phyloP scores from a whole-genome alignment of 2,329 filamentous ascomycete genomes.

The Aspergillus tubingensis region DNA sequence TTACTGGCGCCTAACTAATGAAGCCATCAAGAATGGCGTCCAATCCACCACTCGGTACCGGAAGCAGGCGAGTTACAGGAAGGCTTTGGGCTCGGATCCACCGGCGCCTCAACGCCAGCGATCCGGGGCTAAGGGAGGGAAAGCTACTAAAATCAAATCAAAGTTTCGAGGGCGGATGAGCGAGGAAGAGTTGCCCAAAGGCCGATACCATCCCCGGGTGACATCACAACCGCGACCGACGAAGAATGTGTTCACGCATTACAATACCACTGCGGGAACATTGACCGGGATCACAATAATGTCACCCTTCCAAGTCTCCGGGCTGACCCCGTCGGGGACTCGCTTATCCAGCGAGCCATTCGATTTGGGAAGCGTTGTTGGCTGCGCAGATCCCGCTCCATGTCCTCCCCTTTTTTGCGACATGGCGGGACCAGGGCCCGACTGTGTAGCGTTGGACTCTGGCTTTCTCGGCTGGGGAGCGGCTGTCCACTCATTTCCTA shows the following conservation, averaged over 20 bases:
- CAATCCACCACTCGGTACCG: slow-evolving; percentile 83
- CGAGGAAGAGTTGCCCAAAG: slow-evolving; percentile 28
- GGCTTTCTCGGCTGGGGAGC: slow-evolving; percentile 24
- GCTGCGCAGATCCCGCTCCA: slow-evolving; percentile 29
- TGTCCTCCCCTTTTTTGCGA: slow-evolving; percentile 32
- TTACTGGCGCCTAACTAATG: slow-evolving; percentile 74
- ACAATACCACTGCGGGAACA: slow-evolving; percentile 9
- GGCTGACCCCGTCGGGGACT: slow-evolving; percentile 18
- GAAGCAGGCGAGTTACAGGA: slow-evolving; percentile 49
- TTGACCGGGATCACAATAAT: slow-evolving; percentile 7
- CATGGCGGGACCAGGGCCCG: slow-evolving; percentile 22
- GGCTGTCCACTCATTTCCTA: slow-evolving; percentile 14
- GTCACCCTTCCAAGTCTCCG: slow-evolving; percentile 17
- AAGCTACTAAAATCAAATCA: slow-evolving; percentile 39
- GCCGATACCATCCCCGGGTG: slow-evolving; percentile 20
- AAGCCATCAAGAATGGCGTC: slow-evolving; percentile 68
- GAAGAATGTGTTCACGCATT: slow-evolving; percentile 18
- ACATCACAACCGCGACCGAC: slow-evolving; percentile 16
- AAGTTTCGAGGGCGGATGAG: slow-evolving; percentile 30
- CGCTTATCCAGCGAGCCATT: slow-evolving; percentile 21
- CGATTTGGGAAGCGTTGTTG: slow-evolving; percentile 29
- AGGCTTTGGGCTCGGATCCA: slow-evolving; percentile 38
- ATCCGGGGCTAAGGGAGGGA: slow-evolving; percentile 46
- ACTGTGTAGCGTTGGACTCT: slow-evolving; percentile 23
- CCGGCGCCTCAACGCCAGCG: slow-evolving; percentile 43